phyloP scores from a whole-genome alignment of 2,329 filamentous ascomycete genomes.

The Bertia moriformis region DNA sequence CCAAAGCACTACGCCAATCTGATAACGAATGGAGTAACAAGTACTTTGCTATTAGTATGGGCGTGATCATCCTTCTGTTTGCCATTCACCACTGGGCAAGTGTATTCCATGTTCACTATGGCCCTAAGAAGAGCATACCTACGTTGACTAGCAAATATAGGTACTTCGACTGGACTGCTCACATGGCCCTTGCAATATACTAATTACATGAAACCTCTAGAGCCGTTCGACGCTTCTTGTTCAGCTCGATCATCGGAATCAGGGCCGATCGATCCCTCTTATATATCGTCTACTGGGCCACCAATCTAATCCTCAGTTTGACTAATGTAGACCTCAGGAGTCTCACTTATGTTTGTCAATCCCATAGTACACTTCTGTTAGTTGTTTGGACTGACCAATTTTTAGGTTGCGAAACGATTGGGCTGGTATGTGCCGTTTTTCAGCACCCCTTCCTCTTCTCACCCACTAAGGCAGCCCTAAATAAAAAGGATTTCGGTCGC shows the following conservation, averaged over 20 bases:
- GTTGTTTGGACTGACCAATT: no score
- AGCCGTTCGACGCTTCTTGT: no score
- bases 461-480: no score
- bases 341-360: background rate
- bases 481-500: slow-evolving; percentile 16
- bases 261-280: no score
- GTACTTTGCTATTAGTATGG: background rate
- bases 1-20: no score
- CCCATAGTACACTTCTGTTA: no score
- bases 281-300: background rate
- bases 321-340: background rate
- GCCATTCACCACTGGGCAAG: background rate
- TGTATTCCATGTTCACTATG: background rate
- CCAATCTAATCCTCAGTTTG: background rate
- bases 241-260: no score
- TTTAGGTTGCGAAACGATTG: background rate
- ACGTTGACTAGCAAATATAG: no score
- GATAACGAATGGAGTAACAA: background rate
- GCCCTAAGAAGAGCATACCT: background rate
- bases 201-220: no score
- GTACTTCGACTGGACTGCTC: no score
- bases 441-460: no score
- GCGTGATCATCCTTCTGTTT: background rate
- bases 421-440: background rate
- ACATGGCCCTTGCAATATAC: no score